Conservation (phyloP, 164 flowering plant genomes). For the Cinnamomum micranthum region DNA sequence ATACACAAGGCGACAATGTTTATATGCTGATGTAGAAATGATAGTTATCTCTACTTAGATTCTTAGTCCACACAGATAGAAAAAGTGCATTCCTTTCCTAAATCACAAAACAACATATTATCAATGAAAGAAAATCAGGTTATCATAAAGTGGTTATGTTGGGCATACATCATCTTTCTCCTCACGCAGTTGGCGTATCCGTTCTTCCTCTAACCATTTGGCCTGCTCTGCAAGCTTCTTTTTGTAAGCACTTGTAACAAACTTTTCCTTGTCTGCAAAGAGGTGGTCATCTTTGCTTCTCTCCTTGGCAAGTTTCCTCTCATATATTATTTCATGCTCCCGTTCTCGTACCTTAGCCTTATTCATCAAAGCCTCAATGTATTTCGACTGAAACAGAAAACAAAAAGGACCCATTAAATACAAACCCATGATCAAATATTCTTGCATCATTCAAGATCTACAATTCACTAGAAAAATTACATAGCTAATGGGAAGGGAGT, state of each 20-base stretch:
- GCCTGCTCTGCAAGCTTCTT: slow-evolving; percentile 80
- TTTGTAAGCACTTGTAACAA: slow-evolving; percentile 77
- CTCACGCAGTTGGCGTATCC: slow-evolving; percentile 19
- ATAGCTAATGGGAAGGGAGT: neutral
- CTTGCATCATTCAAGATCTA: neutral
- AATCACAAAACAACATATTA: neutral
- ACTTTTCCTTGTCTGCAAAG: slow-evolving; percentile 72
- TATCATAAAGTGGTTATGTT: neutral
- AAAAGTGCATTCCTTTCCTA: no score
- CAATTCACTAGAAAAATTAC: neutral
- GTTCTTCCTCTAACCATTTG: slow-evolving; percentile 63
- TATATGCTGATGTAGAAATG: no score
- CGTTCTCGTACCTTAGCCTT: slow-evolving; percentile 61
- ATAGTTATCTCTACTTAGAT: no score
- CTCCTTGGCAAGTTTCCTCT: slow-evolving; percentile 33
- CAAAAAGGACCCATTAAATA: neutral
- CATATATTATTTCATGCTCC: slow-evolving; percentile 69
- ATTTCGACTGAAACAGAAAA: slow-evolving; percentile 53
- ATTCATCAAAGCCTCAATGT: slow-evolving; percentile 46
- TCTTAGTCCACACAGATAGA: neutral
- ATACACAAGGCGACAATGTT: no score
- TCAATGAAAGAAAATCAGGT: neutral
- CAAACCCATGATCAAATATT: neutral
- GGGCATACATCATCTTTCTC: slow-evolving; percentile 41
- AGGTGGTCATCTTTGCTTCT: slow-evolving; percentile 76